Evolutionary conservation across 2,329 filamentous ascomycete species (phyloP).

Genomic region (Apiospora kogelbergensis): DNA sequence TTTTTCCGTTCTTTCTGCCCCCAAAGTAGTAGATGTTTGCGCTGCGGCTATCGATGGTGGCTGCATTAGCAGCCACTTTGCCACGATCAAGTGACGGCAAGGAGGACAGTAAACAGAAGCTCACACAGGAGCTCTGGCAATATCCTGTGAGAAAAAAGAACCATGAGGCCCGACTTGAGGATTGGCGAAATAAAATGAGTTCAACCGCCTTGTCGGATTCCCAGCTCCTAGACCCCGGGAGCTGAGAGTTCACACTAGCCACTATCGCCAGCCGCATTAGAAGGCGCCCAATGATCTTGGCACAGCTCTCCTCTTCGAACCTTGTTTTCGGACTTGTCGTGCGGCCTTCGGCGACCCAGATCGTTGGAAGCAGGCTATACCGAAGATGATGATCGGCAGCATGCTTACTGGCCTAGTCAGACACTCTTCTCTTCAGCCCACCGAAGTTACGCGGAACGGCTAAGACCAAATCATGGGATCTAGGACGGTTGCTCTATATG

Average conservation of each 20-base stretch:
- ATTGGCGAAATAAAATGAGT: neutral
- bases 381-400: neutral
- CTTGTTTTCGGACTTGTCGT: neutral
- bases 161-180: neutral
- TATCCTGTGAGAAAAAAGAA: neutral
- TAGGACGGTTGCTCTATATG: neutral
- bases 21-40: neutral
- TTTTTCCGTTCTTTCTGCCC: neutral
- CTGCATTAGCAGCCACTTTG: neutral
- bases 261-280: neutral
- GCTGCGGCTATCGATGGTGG: neutral
- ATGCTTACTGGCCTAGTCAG: neutral
- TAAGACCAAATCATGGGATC: neutral
- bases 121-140: neutral
- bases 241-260: neutral
- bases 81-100: neutral
- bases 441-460: neutral
- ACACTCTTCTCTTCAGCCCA: neutral
- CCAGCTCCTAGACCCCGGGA: neutral
- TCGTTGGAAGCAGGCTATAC: neutral
- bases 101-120: neutral
- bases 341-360: neutral
- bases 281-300: neutral
- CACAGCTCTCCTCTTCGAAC: neutral
- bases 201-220: neutral